These are phyloP conservation scores for Collybiopsis luxurians DNA, from an alignment of 768 basidiomycete species.

Conservation along the genomic window DNA sequence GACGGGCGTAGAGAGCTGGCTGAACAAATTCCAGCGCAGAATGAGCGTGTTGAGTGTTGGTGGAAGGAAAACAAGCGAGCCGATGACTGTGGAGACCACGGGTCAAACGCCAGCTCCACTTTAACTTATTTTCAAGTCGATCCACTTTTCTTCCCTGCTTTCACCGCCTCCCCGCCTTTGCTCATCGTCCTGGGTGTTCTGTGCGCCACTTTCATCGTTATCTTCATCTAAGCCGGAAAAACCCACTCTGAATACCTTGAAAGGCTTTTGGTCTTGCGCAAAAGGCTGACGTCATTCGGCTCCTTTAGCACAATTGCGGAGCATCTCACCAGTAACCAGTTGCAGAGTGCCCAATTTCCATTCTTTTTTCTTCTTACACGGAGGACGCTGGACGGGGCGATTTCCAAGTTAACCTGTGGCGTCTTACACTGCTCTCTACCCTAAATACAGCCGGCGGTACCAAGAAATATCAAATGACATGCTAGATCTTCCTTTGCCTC, in stretches of 20 bases:
- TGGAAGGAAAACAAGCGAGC: neutral
- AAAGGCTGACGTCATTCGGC: neutral
- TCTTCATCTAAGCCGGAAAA: too few relatives aligned
- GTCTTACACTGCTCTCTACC: too few relatives aligned
- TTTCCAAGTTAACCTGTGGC: too few relatives aligned
- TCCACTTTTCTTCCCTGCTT: neutral
- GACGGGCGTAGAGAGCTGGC: neutral
- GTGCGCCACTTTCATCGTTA: too few relatives aligned
- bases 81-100: conserved; percentile 6
- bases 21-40: neutral
- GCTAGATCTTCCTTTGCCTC: too few relatives aligned
- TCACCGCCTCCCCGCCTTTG: neutral
- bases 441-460: neutral
- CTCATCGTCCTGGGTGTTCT: neutral
- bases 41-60: neutral
- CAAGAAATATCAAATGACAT: neutral
- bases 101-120: conserved; percentile 8
- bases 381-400: too few relatives aligned
- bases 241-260: too few relatives aligned
- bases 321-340: too few relatives aligned
- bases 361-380: too few relatives aligned
- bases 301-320: too few relatives aligned
- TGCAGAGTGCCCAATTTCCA: too few relatives aligned
- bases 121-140: neutral
- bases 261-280: neutral